These are phyloP conservation scores for Tricholoma matsutake DNA, from an alignment of 768 basidiomycete genomes.

Conservation along the genomic window DNA sequence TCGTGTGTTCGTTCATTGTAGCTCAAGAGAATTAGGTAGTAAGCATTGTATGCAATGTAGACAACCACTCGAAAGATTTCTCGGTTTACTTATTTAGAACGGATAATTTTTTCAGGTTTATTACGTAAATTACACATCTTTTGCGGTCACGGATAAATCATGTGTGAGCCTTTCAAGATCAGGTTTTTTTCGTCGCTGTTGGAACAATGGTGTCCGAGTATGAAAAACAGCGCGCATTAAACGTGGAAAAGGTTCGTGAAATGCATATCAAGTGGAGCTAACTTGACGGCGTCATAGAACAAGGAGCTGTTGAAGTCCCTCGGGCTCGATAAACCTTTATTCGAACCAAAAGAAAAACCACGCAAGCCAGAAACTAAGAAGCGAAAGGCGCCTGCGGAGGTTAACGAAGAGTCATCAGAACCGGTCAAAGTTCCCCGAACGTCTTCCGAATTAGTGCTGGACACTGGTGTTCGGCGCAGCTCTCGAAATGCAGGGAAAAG, in stretches of 20 bases:
- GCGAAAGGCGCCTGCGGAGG: conserved; percentile 31
- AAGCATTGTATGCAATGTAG: neutral
- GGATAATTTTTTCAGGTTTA: neutral
- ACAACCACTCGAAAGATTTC: too few relatives aligned
- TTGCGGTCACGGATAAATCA: conserved; percentile 19
- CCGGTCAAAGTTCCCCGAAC: conserved; percentile 30
- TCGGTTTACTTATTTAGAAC: neutral
- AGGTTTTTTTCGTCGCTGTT: neutral
- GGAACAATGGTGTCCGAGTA: conserved; percentile 28
- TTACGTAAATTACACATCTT: neutral
- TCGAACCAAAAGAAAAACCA: conserved; percentile 46
- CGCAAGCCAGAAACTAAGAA: conserved; percentile 35
- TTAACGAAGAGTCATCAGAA: conserved; percentile 18
- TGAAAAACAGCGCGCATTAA: conserved; percentile 30
- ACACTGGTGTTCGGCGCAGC: conserved; percentile 55
- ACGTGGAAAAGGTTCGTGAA: conserved; percentile 30
- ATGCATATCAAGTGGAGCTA: neutral
- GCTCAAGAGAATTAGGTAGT: conserved; percentile 62
- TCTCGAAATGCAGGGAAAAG: conserved; percentile 58
- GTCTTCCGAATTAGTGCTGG: conserved; percentile 18
- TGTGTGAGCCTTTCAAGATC: conserved; percentile 8
- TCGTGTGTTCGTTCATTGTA: conserved; percentile 20
- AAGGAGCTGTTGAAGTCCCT: conserved; percentile 37
- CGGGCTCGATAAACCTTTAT: conserved; percentile 44
- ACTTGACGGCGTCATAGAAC: conserved; percentile 31